These are phyloP conservation scores for Sclerospora graminicola DNA, from an alignment of 352 stramenopile genomes.

Conservation along the genomic window DNA sequence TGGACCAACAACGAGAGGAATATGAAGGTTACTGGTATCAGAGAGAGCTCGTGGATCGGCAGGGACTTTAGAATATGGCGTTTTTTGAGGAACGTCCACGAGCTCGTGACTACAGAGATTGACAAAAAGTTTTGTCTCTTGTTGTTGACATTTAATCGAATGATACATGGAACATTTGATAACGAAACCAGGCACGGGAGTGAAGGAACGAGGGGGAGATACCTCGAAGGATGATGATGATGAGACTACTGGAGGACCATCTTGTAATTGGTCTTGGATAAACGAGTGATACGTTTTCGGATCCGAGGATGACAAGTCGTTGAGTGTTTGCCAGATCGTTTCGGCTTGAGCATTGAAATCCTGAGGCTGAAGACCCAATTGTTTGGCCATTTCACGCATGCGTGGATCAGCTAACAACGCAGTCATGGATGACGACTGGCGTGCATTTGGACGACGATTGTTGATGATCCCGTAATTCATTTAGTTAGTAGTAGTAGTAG, in stretches of 20 bases:
- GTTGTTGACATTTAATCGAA: slow-evolving; percentile 45
- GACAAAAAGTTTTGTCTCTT: slow-evolving; percentile 68
- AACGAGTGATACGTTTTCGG: slow-evolving; percentile 65
- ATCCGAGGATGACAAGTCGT: slow-evolving; percentile 60
- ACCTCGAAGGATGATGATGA: neutral
- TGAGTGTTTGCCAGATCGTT: slow-evolving; percentile 61
- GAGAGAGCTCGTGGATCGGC: slow-evolving; percentile 47
- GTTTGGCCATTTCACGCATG: slow-evolving; percentile 71
- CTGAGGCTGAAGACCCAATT: slow-evolving; percentile 81
- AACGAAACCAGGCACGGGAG: no score
- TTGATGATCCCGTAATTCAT: slow-evolving; percentile 86
- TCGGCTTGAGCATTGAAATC: slow-evolving; percentile 60
- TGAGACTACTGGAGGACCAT: slow-evolving; percentile 42
- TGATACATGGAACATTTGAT: slow-evolving; percentile 37
- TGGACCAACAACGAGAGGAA: slow-evolving; percentile 61
- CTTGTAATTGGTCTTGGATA: slow-evolving; percentile 71
- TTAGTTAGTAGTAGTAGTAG: no score
- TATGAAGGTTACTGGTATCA: slow-evolving; percentile 61
- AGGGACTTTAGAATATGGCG: slow-evolving; percentile 66
- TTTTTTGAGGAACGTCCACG: slow-evolving; percentile 62
- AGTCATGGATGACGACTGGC: slow-evolving; percentile 11
- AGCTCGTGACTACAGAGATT: slow-evolving; percentile 69
- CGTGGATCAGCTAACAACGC: slow-evolving; percentile 41
- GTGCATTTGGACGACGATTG: slow-evolving; percentile 38
- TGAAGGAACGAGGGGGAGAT: slow-evolving; percentile 50